A percentile compares a stretch with the other conserved stretches of the same genome.
phyloP scores from a whole-genome alignment of 768 basidiomycete species.

The Pisolithus orientalis region DNA sequence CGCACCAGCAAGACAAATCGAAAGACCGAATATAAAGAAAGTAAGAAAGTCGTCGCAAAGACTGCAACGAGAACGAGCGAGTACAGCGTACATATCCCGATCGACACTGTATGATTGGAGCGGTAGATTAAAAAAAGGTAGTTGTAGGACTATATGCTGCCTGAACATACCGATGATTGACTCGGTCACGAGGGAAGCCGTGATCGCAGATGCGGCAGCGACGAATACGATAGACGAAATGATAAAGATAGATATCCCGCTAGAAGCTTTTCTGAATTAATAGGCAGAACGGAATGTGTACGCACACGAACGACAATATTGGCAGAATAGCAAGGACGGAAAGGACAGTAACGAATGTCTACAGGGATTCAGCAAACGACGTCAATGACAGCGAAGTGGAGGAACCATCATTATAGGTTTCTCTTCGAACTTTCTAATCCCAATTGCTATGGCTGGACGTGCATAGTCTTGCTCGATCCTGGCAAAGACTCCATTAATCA shows the following conservation, averaged over 20 bases:
- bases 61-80: conserved; percentile 28
- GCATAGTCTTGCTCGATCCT: conserved; percentile 43
- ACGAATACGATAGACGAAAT: conserved; percentile 31
- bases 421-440: conserved; percentile 14
- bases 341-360: conserved; percentile 40
- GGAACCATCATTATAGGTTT: conserved; percentile 22
- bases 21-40: conserved; percentile 27
- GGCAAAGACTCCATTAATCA: neutral
- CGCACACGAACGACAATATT: conserved; percentile 35
- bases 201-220: conserved; percentile 29
- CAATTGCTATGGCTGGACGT: conserved; percentile 30
- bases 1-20: conserved; percentile 31
- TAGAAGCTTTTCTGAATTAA: conserved; percentile 4
- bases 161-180: conserved; percentile 19
- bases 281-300: conserved; percentile 4
- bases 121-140: neutral
- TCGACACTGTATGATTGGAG: conserved; percentile 20
- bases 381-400: neutral
- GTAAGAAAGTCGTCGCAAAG: conserved; percentile 25
- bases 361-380: conserved; percentile 5
- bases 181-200: conserved; percentile 28
- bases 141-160: neutral
- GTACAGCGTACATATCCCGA: conserved; percentile 28
- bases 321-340: conserved; percentile 30
- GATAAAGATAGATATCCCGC: conserved; percentile 31